Percentiles rank a stretch among this genome's conserved stretches.
phyloP scores from a whole-genome alignment of 2,329 filamentous ascomycete genomes.

The Cercospora zeina region DNA sequence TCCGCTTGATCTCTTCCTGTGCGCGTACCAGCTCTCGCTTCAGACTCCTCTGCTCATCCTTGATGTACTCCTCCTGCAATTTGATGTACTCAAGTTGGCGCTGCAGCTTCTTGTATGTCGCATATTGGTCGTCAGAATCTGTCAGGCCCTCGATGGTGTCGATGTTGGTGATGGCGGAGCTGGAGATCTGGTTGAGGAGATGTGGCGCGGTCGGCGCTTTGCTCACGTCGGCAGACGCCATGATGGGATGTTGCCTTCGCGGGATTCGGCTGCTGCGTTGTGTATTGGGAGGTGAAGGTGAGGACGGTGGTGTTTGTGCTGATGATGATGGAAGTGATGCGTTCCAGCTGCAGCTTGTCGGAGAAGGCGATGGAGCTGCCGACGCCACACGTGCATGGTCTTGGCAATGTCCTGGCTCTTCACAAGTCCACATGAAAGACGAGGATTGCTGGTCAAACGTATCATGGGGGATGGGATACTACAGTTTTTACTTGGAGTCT shows the following conservation, averaged over 20 bases:
- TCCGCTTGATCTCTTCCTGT: slow-evolving; percentile 99
- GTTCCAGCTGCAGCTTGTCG: neutral
- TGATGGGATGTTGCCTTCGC: slow-evolving; percentile 44
- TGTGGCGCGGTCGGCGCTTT: slow-evolving; percentile 75
- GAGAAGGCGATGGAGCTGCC: neutral
- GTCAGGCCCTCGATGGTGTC: slow-evolving; percentile 83
- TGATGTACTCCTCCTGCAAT: slow-evolving; percentile 99
- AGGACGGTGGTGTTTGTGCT: neutral
- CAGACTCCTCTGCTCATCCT: slow-evolving; percentile 97
- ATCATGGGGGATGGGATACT: neutral
- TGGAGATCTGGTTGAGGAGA: slow-evolving; percentile 71
- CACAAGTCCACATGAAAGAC: neutral
- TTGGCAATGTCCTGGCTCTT: neutral
- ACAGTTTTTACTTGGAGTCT: neutral
- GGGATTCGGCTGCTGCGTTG: neutral
- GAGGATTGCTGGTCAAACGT: neutral
- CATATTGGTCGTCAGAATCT: slow-evolving; percentile 89
- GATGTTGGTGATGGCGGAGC: slow-evolving; percentile 79
- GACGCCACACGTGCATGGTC: slow-evolving; percentile 3
- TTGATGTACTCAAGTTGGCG: slow-evolving; percentile 96
- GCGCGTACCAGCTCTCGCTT: slow-evolving; percentile 96
- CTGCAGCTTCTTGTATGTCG: slow-evolving; percentile 92
- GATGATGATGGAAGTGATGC: slow-evolving; percentile 3
- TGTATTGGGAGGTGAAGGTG: neutral
- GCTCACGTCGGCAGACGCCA: slow-evolving; percentile 88